These are phyloP conservation scores for Prinsepia uniflora DNA, from an alignment of 306 rosid genomes.

Conservation along the genomic window DNA sequence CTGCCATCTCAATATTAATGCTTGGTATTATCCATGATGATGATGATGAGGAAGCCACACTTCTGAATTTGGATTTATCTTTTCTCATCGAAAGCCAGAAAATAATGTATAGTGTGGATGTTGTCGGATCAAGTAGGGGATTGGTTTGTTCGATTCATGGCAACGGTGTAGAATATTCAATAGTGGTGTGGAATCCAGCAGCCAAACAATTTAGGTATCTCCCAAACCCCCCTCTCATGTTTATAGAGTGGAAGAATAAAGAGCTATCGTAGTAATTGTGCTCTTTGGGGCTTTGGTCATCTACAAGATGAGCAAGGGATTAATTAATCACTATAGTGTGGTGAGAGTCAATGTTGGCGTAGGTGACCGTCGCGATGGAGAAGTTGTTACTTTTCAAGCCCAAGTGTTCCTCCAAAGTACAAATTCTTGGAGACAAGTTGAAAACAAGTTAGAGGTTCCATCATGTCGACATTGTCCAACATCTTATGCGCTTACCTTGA, in stretches of 20 bases:
- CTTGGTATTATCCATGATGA: too few species aligned
- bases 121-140: background rate
- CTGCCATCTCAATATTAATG: background rate
- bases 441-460: conserved; percentile 2
- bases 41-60: background rate
- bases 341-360: background rate
- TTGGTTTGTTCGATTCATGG: background rate
- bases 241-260: background rate
- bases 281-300: background rate
- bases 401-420: background rate
- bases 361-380: background rate
- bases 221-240: background rate
- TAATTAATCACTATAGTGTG: background rate
- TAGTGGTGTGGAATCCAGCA: background rate
- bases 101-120: background rate
- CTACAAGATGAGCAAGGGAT: background rate
- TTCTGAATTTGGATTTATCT: background rate
- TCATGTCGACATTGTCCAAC: background rate
- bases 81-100: background rate
- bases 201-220: background rate
- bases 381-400: background rate
- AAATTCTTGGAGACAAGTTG: conserved; percentile 10
- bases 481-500: background rate
- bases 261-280: background rate
- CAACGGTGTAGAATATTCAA: background rate